Evolutionary conservation across 225 moss, liverwort and hornwort genomes (phyloP), one percentile per base, ranked within the genome.

Genomic region (Marchantia polymorpha): DNA sequence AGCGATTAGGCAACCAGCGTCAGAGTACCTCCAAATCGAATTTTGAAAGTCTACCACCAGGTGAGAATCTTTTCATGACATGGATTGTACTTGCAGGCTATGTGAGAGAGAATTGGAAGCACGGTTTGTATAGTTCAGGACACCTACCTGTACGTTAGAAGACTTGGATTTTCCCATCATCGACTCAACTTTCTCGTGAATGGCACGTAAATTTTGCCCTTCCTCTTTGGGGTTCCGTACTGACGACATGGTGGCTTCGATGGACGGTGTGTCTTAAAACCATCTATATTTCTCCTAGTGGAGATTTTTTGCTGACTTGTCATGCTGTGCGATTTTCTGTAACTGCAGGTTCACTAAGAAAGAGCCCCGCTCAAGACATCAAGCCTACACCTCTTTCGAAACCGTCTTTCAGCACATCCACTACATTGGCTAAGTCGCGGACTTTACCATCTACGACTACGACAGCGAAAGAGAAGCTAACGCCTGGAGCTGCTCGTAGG

Each of bases 1-100:
- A 80, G 63, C 79, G 80, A 52, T 54, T 56, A 53, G 31, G 79
- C 16, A 71, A 80, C 60, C 71, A 78, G 10, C 83, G 83, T 55
- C 64, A 52, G 17, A n/a, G 49, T 65, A 78, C 64, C 31, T 52
- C 75, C 26, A 81, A 79, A 69, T 77, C 86, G 11, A 81, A 71
- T 83, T 61, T 79, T 25, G 86, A 83, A 64, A 72, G 81, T 64
- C 58, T 81, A 23, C 27, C 73, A 55, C 2, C 54, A 17, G 54
- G 73, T 73, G 29, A 54, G 29, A 9, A 29, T 50, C 1, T 20
- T 3, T 48, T 47, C 39, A 39, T 39, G 39, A 39, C 39, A 39
- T 39, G 39, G 39, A 39, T 39, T 39, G 39, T 39, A 39, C 5
- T 39, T 39, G 39, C 39, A 39, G 39, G 39, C 39, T 39, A 39